Conservation (phyloP, 2,329 filamentous ascomycete genomes). For the Fusarium papillatum region DNA sequence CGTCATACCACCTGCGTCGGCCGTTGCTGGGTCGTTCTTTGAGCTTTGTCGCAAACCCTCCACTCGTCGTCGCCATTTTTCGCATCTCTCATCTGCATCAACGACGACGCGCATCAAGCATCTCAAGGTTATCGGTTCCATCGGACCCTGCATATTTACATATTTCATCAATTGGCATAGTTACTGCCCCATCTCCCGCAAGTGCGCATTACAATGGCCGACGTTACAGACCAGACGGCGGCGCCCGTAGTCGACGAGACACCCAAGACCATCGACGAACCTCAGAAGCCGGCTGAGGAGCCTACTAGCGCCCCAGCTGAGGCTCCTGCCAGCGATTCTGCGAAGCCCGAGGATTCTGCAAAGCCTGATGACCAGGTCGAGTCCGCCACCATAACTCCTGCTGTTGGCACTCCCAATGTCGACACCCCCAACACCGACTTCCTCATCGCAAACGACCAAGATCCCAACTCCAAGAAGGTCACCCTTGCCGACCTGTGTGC, state of each 20-base stretch:
- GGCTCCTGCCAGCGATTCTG: constrained; percentile 17
- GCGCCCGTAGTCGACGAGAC: constrained; percentile 36
- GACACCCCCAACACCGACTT: constrained; percentile 41
- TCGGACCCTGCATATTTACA: constrained; percentile 3
- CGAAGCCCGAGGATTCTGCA: constrained; percentile 26
- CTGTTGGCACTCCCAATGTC: constrained; percentile 23
- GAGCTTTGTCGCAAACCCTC: constrained; percentile 41
- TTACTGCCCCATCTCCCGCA: background rate
- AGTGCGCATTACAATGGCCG: constrained; percentile 43
- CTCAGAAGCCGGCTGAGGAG: constrained; percentile 8
- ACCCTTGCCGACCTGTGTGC: constrained; percentile 84
- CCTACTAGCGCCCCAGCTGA: background rate
- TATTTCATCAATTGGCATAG: background rate
- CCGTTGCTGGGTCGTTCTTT: constrained; percentile 36
- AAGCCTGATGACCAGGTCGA: constrained; percentile 33
- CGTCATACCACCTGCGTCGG: constrained; percentile 34
- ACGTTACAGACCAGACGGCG: constrained; percentile 45
- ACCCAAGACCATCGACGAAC: constrained; percentile 25
- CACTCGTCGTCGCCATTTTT: constrained; percentile 19
- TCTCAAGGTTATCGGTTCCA: background rate
- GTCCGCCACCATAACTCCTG: constrained; percentile 35
- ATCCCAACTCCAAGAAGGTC: constrained; percentile 67
- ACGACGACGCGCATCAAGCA: constrained; percentile 6
- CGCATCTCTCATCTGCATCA: constrained; percentile 23
- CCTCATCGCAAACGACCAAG: constrained; percentile 54